These are phyloP conservation scores for Alternaria longipes DNA, from an alignment of 2,329 filamentous ascomycete species.

Conservation along the genomic window DNA sequence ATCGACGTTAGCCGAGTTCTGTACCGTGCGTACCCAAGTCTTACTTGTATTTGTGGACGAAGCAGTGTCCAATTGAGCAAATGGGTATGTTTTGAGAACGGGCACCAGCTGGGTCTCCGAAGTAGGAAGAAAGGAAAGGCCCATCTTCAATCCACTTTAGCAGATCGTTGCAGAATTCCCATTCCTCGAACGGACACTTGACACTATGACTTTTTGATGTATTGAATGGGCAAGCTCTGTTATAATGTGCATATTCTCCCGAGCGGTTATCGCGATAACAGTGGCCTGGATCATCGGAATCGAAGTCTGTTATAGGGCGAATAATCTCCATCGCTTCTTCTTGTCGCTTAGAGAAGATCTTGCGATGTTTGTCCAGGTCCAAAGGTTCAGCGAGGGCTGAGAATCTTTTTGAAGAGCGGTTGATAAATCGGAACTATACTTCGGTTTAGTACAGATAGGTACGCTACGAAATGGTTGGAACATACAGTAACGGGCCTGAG, in stretches of 20 bases:
- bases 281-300: neutral
- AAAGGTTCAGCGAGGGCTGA: neutral
- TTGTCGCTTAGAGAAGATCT: neutral
- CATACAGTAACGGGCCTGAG: slow-evolving; percentile 2
- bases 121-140: slow-evolving; percentile 1
- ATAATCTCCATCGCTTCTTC: neutral
- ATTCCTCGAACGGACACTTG: neutral
- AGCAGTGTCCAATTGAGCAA: neutral
- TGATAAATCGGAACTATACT: neutral
- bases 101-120: neutral
- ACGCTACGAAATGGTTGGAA: neutral
- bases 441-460: neutral
- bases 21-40: neutral
- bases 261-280: neutral
- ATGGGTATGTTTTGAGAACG: neutral
- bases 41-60: neutral
- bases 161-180: neutral
- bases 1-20: neutral
- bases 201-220: fast-evolving
- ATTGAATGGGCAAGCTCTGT: neutral
- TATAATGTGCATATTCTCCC: neutral
- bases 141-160: neutral
- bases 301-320: neutral
- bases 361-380: neutral
- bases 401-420: neutral